Conservation (phyloP, 257 asterid species). For the Plantago elongata region DNA sequence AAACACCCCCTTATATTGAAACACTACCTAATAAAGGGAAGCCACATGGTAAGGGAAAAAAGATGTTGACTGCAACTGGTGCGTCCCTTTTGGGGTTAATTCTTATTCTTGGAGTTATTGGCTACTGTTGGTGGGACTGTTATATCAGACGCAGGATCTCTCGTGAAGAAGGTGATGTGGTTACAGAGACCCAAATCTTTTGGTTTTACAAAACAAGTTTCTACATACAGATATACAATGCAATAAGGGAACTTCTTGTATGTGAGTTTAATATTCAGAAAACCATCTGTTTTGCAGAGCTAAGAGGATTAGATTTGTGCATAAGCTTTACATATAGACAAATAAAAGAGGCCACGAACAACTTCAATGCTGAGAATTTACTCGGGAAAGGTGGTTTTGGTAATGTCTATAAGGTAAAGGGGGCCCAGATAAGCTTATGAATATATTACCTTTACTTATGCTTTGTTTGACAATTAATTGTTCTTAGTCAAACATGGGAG, state of each 20-base stretch:
- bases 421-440: no score
- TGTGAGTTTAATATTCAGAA: no score
- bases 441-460: no score
- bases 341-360: slow-evolving; percentile 55
- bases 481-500: no score
- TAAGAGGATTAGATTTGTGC: slow-evolving; percentile 48
- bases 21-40: no score
- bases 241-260: no score
- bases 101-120: slow-evolving; percentile 26
- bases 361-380: slow-evolving; percentile 45
- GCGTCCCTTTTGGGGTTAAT: slow-evolving; percentile 22
- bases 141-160: slow-evolving; percentile 28
- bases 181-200: background rate
- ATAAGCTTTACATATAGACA: slow-evolving; percentile 54
- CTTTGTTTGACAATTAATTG: no score
- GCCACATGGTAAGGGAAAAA: no score
- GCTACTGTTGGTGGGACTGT: slow-evolving; percentile 35
- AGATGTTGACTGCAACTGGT: slow-evolving; percentile 35
- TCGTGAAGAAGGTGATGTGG: slow-evolving; percentile 50
- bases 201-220: no score
- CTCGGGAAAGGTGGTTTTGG: slow-evolving; percentile 80
- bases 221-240: no score
- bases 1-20: no score
- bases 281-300: slow-evolving; percentile 39
- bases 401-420: slow-evolving; percentile 48